phyloP scores from a whole-genome alignment of 257 asterid species.

The Nicotiana sylvestris region DNA sequence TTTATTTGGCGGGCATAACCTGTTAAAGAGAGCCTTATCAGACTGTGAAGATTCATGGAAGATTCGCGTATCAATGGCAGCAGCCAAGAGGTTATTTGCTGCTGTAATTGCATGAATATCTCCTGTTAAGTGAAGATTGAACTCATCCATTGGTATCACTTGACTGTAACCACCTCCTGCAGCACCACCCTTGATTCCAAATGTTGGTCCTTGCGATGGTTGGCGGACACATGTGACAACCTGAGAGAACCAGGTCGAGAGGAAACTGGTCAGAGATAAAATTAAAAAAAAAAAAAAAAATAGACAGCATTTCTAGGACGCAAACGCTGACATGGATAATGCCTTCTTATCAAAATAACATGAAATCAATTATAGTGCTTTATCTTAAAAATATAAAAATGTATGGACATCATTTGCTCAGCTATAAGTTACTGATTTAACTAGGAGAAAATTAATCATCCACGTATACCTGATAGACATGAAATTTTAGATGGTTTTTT shows the following conservation, averaged over 20 bases:
- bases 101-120: constrained; percentile 98
- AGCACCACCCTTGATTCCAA: constrained; percentile 98
- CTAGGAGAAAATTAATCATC: not conserved
- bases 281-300: not conserved
- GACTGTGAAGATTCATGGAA: constrained; percentile 90
- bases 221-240: constrained; percentile 88
- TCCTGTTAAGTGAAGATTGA: constrained; percentile 95
- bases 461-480: not conserved
- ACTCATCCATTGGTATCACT: constrained; percentile 99
- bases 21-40: constrained; percentile 87
- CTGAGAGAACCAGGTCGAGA: constrained; percentile 33
- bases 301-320: not conserved
- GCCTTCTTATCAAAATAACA: not conserved
- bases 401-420: not conserved
- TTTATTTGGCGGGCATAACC: constrained; percentile 80
- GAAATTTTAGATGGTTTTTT: not conserved
- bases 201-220: constrained; percentile 97
- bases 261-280: not conserved
- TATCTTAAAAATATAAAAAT: not conserved
- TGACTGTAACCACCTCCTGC: constrained; percentile 99
- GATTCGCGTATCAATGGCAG: constrained; percentile 89
- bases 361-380: not conserved
- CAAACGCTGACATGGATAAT: not conserved
- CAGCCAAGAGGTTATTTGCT: constrained; percentile 93
- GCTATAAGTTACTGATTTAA: not conserved